Evolutionary conservation across 306 rosid species (phyloP), one percentile per base, ranked within the genome.

Genomic region (Parietaria judaica): DNA sequence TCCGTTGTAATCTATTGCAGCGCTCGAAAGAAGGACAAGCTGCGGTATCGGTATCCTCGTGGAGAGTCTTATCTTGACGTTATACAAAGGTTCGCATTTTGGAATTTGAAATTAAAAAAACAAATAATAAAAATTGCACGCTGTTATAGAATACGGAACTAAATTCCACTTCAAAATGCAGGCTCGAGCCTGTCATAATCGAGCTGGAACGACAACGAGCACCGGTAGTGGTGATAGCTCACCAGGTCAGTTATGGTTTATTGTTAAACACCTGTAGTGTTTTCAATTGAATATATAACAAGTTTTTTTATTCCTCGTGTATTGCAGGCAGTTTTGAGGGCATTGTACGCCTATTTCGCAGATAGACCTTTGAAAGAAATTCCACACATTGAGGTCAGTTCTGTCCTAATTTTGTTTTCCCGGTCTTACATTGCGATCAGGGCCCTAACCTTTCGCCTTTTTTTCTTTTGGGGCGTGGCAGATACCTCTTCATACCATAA

Each of bases 161-260:
- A 0, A 72, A 61, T 53, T 58, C 12, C 17, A 13, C 23, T 51
- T n/a, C n/a, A 48, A 17, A 51, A 55, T 77, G 76, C 94, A 94
- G 99, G 90, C 85, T 94, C 54, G 99, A 92, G 76, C 99, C 99
- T 37, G 99, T 92, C 52, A 86, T 92, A 65, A 88, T 92, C 50
- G 99, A 92, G 83, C 99, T 92, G 46, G 99, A 92, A 73, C 84
- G 99, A 67, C 99, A 92, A 48, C 78, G 99, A 54, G 96, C 99
- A 23, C 99, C 99, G 13, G 99, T 94, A 46, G 99, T 94, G 36
- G 97, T 94, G 79, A 86, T 94, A 78, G 69, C 99, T 65, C 95
- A 94, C 75, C 99, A 94, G 95, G 99, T 92, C 70, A 59, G 53
- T 58, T 35, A 4, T 58, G 11, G 39, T 8, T 57, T 64, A 35